Conservation (phyloP, 192 early-diverging fungal genomes). For the Phlyctochytrium arcticum region DNA sequence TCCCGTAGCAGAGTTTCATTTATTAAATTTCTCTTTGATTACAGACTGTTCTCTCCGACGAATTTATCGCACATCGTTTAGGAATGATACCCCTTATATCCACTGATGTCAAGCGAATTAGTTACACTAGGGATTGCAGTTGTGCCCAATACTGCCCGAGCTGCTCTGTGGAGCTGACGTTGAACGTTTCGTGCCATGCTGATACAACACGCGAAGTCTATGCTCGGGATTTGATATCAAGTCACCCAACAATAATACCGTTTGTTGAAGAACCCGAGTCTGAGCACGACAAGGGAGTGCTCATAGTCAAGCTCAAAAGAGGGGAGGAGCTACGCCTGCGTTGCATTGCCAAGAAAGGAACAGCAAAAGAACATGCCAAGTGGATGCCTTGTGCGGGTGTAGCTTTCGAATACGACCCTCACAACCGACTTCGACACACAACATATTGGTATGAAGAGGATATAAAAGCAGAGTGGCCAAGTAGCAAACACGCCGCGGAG, state of each 20-base stretch:
- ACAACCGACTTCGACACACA: slow-evolving; percentile 88
- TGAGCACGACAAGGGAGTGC: slow-evolving; percentile 73
- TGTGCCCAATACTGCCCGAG: slow-evolving; percentile 72
- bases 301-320: slow-evolving; percentile 83
- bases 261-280: slow-evolving; percentile 40
- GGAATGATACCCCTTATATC: slow-evolving; percentile 90
- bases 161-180: slow-evolving; percentile 85
- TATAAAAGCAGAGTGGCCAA: slow-evolving; percentile 78
- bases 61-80: slow-evolving; percentile 91
- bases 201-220: slow-evolving; percentile 79
- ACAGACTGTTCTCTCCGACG: slow-evolving; percentile 86
- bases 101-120: slow-evolving; percentile 70
- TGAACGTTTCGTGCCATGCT: slow-evolving; percentile 79
- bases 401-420: slow-evolving; percentile 95
- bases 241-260: slow-evolving; percentile 24
- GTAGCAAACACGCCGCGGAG: slow-evolving; percentile 31
- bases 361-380: slow-evolving; percentile 96
- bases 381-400: slow-evolving; percentile 90
- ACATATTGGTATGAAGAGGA: slow-evolving; percentile 92
- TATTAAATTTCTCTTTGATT: background rate
- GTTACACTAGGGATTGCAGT: slow-evolving; percentile 66
- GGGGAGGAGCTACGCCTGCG: slow-evolving; percentile 89
- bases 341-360: slow-evolving; percentile 95
- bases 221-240: slow-evolving; percentile 70
- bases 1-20: too few relatives aligned